Evolutionary conservation across 1,139 yeast genomes (phyloP).

Genomic region (Entelexis sorbosivorans): DNA sequence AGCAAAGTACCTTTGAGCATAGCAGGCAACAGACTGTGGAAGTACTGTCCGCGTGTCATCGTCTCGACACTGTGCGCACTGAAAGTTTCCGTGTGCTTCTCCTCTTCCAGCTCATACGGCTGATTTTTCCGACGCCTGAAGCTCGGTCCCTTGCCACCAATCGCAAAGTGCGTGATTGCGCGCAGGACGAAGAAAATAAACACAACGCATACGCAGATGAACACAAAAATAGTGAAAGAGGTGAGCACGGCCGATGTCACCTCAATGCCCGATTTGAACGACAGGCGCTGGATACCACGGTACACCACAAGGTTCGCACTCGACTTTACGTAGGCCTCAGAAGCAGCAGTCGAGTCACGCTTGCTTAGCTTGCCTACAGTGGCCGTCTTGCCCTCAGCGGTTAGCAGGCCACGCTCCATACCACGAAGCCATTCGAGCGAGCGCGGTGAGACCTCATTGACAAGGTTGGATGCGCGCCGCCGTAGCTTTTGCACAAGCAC

Average conservation of each 20-base stretch:
- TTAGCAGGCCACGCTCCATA: neutral
- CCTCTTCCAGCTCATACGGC: neutral
- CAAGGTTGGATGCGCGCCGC: conserved; percentile 18
- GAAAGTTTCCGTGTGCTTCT: neutral
- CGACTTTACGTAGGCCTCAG: conserved; percentile 20
- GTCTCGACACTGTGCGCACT: neutral
- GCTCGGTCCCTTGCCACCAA: neutral
- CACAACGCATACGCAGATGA: conserved; percentile 39
- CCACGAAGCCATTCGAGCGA: conserved; percentile 21
- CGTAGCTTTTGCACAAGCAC: conserved; percentile 61
- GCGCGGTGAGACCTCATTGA: conserved; percentile 18
- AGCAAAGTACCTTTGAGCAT: conserved; percentile 81
- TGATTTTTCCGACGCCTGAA: neutral
- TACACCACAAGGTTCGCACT: conserved; percentile 39
- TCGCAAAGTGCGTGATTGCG: neutral
- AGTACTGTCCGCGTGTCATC: conserved; percentile 34
- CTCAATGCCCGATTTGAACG: conserved; percentile 74
- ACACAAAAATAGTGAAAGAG: conserved; percentile 69
- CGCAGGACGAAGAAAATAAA: conserved; percentile 24
- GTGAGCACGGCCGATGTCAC: conserved; percentile 76
- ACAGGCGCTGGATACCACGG: conserved; percentile 89
- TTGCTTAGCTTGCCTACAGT: neutral
- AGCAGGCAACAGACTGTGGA: conserved; percentile 63
- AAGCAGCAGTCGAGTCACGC: conserved; percentile 16
- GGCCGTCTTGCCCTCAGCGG: conserved; percentile 7